Conservation (phyloP, 306 rosid genomes). For the Argentina anserina region DNA sequence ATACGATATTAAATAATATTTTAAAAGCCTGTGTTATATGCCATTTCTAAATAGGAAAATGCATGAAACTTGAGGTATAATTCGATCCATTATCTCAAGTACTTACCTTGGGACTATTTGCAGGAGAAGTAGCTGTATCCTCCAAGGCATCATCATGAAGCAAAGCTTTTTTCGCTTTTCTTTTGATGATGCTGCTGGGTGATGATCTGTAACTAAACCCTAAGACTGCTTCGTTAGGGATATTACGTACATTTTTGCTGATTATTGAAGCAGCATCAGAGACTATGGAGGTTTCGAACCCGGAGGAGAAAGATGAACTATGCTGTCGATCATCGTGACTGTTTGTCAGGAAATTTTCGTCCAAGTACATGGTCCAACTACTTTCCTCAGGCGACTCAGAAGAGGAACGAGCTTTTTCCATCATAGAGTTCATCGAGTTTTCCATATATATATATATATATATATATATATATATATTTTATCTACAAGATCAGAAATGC, state of each 20-base stretch:
- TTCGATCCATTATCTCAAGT: not conserved
- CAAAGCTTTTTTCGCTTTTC: conserved; percentile 37
- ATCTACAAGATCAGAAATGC: not conserved
- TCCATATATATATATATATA: no score
- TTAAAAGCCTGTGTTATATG: no score
- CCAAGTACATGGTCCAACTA: conserved; percentile 79
- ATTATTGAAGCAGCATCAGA: conserved; percentile 52
- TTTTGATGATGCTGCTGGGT: conserved; percentile 44
- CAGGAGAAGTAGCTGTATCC: conserved; percentile 90
- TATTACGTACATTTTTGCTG: conserved; percentile 9
- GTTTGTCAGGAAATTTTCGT: conserved; percentile 44
- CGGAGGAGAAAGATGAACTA: conserved; percentile 23
- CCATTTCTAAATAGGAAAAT: not conserved
- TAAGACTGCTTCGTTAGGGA: not conserved
- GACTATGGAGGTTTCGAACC: conserved; percentile 23
- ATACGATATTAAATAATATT: no score
- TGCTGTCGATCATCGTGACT: conserved; percentile 3
- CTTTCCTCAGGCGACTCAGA: conserved; percentile 63
- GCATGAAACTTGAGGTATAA: not conserved
- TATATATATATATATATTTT: no score
- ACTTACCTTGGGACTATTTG: conserved; percentile 61
- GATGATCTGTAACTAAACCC: conserved; percentile 20
- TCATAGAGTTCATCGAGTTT: conserved; percentile 33
- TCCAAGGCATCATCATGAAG: conserved; percentile 63
- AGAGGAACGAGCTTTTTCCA: conserved; percentile 28